Evolutionary conservation across 2,329 filamentous ascomycete genomes (phyloP), one percentile per base, ranked within the genome.

Genomic region (Alternaria brassicae): DNA sequence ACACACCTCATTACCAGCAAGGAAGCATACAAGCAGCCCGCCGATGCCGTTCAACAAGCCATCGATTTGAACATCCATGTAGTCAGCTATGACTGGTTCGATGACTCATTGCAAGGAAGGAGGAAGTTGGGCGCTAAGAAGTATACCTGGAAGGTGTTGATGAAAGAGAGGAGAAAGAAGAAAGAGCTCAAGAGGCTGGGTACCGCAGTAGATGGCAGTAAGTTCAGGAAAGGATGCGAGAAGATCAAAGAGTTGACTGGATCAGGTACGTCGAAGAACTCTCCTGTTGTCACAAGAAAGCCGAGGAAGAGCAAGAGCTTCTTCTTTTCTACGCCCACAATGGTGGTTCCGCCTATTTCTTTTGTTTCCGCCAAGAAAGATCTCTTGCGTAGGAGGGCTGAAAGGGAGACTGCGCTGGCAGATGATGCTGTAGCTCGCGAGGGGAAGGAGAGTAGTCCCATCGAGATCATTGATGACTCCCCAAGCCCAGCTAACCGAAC

Each of bases 1-100:
- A 96, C 92, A 0, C 92, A 96, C 76, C 79, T 97, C 0, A 82
- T 97, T 21, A 86, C 87, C 53, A 87, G 86, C 0, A 80, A 84
- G 49, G 82, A 87, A 32, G 85, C 88, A 15, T 93, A 87, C 75
- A 83, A 84, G 61, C 76, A 81, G 6, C 69, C 81, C 1, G 73
- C 75, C 59, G 75, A 82, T 19, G 53, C 61, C 44, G 70, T 76
- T 5, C 56, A 68, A 37, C 58, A 65, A 48, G 74, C 74, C 2
- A 41, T 56, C 19, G 32, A 68, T 9, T 37, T 65, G 21, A 53
- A 59, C 0, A 65, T 68, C 13, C 68, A 72, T 15, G 75, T 83
- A 37, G 74, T 83, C 42, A 77, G 76, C 48, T 78, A 73, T 17
- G 73, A 80, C 47, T 84, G 81, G 80, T 72, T 84, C 5, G 78